Conservation (phyloP, 208 protist genomes). For the Acanthamoeba royreba region DNA sequence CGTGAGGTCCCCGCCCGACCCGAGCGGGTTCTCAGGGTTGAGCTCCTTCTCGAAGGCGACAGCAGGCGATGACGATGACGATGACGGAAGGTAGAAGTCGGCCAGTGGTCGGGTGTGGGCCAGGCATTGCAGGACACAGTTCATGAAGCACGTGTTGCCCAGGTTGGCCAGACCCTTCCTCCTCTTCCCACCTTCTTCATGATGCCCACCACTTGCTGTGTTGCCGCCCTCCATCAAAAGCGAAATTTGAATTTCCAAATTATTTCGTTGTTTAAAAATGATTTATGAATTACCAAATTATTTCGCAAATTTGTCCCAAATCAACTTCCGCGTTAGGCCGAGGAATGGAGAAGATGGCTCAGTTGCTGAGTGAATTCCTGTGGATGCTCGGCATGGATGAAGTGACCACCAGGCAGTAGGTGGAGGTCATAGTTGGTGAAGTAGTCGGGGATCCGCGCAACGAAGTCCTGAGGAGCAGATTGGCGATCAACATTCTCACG, state of each 20-base stretch:
- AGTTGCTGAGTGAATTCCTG: neutral
- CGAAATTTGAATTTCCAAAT: too few species aligned
- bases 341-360: neutral
- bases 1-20: neutral
- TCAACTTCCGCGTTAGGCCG: too few species aligned
- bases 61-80: too few species aligned
- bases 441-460: neutral
- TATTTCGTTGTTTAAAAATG: too few species aligned
- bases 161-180: conserved; percentile 78
- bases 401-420: neutral
- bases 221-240: too few species aligned
- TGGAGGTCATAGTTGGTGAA: neutral
- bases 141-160: conserved; percentile 86
- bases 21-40: neutral
- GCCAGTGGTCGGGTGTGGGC: conserved; percentile 76
- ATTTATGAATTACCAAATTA: too few species aligned
- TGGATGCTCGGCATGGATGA: neutral
- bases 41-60: neutral
- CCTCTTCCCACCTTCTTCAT: too few species aligned
- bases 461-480: neutral
- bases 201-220: too few species aligned
- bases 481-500: neutral
- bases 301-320: too few species aligned
- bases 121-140: conserved; percentile 78
- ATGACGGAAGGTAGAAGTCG: conserved; percentile 73